phyloP scores from a whole-genome alignment of 2,329 filamentous ascomycete species.

The Stemphylium vesicarium region DNA sequence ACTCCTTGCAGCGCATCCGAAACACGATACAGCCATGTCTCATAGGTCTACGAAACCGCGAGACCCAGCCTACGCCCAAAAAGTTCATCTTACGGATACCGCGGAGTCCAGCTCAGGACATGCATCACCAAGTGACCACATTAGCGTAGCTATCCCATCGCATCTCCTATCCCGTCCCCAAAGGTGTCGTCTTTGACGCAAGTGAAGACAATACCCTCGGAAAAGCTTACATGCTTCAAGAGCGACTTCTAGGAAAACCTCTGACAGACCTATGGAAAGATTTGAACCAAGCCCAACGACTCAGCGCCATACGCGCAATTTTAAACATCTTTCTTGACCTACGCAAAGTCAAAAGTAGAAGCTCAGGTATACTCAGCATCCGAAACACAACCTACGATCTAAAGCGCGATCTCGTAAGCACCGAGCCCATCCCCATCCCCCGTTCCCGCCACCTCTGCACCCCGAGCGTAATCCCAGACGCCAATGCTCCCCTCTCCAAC shows the following conservation, averaged over 20 bases:
- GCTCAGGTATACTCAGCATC: neutral
- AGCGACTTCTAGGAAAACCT: conserved; percentile 15
- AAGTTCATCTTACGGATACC: neutral
- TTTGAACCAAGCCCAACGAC: conserved; percentile 14
- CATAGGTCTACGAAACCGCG: neutral
- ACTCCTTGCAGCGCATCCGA: neutral
- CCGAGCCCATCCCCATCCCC: neutral
- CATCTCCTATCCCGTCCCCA: conserved; percentile 9
- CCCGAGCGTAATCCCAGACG: too few relatives aligned
- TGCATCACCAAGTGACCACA: neutral
- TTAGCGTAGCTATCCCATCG: neutral
- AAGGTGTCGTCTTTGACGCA: conserved; percentile 7
- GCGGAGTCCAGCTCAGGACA: neutral
- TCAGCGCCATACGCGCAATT: neutral
- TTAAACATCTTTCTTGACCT: neutral
- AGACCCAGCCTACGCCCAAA: neutral
- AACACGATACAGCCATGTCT: too few relatives aligned
- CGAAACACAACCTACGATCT: neutral
- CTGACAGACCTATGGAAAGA: conserved; percentile 1
- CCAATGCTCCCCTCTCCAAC: neutral
- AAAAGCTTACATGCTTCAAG: conserved; percentile 16
- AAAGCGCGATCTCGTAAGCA: neutral
- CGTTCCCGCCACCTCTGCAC: neutral
- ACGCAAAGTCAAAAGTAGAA: neutral
- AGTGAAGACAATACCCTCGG: conserved; percentile 9